Conservation (phyloP, 768 basidiomycete species). For the Auriscalpium vulgare region DNA sequence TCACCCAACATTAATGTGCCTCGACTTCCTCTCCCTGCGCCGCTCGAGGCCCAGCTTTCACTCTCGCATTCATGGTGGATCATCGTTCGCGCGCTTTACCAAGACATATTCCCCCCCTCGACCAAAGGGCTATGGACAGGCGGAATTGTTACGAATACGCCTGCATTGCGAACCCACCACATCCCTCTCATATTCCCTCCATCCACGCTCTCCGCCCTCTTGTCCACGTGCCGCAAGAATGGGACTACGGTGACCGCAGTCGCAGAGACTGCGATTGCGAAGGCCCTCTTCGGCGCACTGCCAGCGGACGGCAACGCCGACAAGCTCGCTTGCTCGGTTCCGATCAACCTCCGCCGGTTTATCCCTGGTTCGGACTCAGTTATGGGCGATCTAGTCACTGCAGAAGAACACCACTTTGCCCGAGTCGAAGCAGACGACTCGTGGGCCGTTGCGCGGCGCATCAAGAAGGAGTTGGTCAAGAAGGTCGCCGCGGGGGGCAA, state of each 20-base stretch:
- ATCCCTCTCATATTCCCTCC: not conserved
- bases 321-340: not conserved
- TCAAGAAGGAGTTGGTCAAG: not conserved
- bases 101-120: not conserved
- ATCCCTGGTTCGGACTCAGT: not conserved
- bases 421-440: not conserved
- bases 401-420: not conserved
- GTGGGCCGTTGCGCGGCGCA: not conserved
- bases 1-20: not conserved
- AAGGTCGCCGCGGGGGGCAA: not conserved
- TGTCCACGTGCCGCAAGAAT: not conserved
- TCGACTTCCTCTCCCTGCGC: not conserved
- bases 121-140: not conserved
- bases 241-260: not conserved
- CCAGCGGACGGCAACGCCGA: not conserved
- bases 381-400: not conserved
- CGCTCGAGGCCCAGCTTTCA: not conserved
- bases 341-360: conserved; percentile 2
- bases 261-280: not conserved
- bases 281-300: not conserved
- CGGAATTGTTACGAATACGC: not conserved
- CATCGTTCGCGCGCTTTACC: not conserved
- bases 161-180: not conserved
- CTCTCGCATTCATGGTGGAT: not conserved
- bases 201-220: not conserved